phyloP scores from a whole-genome alignment of 805 yeast genomes.

The Geotrichum ghanense region DNA sequence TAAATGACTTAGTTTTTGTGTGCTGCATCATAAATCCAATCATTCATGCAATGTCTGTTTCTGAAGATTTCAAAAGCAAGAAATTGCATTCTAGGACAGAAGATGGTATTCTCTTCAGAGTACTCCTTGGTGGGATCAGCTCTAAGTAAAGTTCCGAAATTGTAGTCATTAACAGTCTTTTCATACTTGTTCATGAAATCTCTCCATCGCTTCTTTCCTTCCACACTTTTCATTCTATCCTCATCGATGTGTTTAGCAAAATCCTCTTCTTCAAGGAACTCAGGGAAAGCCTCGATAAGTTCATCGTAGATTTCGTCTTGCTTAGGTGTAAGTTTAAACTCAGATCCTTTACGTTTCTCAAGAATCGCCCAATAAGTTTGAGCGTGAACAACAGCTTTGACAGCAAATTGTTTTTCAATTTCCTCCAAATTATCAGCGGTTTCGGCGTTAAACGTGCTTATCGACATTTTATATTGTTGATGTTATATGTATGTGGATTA shows the following conservation, averaged over 20 bases:
- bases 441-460: conserved; percentile 61
- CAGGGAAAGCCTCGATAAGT: conserved; percentile 69
- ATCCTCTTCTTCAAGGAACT: conserved; percentile 48
- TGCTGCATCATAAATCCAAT: conserved; percentile 54
- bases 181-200: conserved; percentile 73
- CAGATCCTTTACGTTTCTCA: conserved; percentile 65
- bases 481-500: too few species aligned
- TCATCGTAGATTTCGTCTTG: conserved; percentile 32
- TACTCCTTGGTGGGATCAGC: conserved; percentile 62
- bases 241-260: conserved; percentile 53
- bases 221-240: conserved; percentile 66
- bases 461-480: background rate
- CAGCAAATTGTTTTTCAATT: conserved; percentile 96
- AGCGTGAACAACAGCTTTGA: conserved; percentile 91
- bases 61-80: conserved; percentile 91
- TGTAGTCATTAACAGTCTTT: conserved; percentile 71
- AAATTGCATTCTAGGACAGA: conserved; percentile 87
- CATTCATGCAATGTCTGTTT: conserved; percentile 81
- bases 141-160: conserved; percentile 90
- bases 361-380: conserved; percentile 86
- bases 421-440: conserved; percentile 90
- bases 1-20: background rate
- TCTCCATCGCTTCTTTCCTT: conserved; percentile 89
- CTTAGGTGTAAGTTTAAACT: conserved; percentile 38
- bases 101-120: conserved; percentile 71